Base-by-base conservation (phyloP, 1,284 basidiomycete species). In the Filobasidium uniguttulatum region DNA sequence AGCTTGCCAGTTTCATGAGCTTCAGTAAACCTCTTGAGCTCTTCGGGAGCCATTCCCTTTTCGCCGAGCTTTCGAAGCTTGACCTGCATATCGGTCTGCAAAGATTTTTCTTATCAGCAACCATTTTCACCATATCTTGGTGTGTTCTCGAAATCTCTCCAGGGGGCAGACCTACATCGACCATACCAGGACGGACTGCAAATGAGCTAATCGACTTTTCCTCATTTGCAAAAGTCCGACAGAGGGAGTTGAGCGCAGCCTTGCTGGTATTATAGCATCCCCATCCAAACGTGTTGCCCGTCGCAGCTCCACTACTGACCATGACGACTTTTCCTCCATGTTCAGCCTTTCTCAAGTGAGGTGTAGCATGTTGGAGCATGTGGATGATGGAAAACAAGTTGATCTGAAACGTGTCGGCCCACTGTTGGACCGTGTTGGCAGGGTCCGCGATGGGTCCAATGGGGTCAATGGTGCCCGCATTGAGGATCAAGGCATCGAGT, bases 381-480 rank as follows among this genome's bases (percentile, higher is more conserved):
- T 71, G 69, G 22, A 75, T 55, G 22, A 73, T 65, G 0, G 73
- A 72, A 35, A 73, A 66, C 31, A 75, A 69, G 65, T 77, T 77
- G 59, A 68, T 61, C 46, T 72, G 65, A 47, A 74, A 54, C 46
- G 51, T 61, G 58, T 29, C 56, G 56, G 7, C 55, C 53, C 41
- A 66, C 51, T 44, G 43, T 10, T 30, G 17, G 40, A 50, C 37
- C 12, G 30, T 25, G 15, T 49, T 44, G 29, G n/a, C 15, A 12
- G 34, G 19, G 43, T 34, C n/a, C 20, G 51, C 28, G 30, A 44
- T 20, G 17, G 17, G 22, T 26, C 33, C 25, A 35, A 69, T 57
- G 0, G 71, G 70, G 41, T 64, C 65, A 15, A 75, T 59, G 0
- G 68, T 63, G 4, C 74, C 75, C 3, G 74, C 75, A 53, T 75